These are phyloP conservation scores for Aspergillus sclerotioniger DNA, from an alignment of 495 filamentous ascomycete genomes.

Conservation along the genomic window DNA sequence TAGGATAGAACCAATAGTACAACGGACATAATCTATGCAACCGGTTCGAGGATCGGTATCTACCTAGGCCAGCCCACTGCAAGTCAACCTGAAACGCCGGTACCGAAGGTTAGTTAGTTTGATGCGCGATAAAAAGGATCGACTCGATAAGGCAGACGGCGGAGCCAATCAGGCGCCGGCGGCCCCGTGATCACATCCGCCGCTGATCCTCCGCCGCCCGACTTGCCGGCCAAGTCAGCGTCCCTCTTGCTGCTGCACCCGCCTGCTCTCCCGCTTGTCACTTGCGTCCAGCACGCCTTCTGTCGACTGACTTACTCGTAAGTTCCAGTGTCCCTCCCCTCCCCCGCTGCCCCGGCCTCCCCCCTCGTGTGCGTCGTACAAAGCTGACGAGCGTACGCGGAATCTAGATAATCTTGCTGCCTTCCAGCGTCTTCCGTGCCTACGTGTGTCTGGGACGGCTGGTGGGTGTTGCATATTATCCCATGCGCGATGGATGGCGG, in stretches of 20 bases:
- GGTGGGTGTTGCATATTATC: conserved; percentile 17
- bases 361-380: conserved; percentile 1
- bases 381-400: background rate
- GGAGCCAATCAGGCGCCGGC: conserved; percentile 6
- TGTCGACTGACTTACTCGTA: background rate
- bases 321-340: background rate
- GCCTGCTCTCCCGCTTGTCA: background rate
- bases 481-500: conserved; percentile 23
- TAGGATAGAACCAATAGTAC: no score
- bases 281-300: background rate
- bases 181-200: conserved; percentile 16
- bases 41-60: no score
- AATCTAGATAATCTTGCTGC: conserved; percentile 24
- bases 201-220: conserved; percentile 3
- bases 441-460: conserved; percentile 2
- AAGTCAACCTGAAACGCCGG: no score
- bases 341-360: conserved; percentile 2
- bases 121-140: background rate
- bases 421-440: conserved; percentile 20
- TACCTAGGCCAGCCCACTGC: no score
- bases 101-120: background rate
- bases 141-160: background rate
- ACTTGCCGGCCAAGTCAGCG: background rate
- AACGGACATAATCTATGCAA: no score
- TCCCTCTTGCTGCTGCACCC: background rate